Percentiles rank a stretch among this genome's conserved stretches.
phyloP scores from a whole-genome alignment of 2,329 filamentous ascomycete species.

The Neofusicoccum laricinum region DNA sequence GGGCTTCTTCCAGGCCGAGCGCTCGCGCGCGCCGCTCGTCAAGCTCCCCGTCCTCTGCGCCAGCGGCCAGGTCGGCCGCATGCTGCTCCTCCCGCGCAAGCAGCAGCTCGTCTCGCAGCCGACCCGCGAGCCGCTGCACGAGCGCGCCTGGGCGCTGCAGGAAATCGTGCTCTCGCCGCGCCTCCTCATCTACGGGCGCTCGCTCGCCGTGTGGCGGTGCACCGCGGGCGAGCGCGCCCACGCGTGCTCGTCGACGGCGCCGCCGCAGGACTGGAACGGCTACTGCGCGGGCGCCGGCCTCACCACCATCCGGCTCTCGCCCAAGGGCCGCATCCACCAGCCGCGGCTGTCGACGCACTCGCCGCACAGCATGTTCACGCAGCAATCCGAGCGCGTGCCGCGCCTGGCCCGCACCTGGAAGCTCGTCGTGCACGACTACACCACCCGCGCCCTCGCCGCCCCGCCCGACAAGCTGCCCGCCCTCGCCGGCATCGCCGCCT shows the following conservation, averaged over 20 bases:
- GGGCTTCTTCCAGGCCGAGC: constrained; percentile 3
- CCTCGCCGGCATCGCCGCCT: constrained; percentile 14
- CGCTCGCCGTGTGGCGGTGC: constrained; percentile 7
- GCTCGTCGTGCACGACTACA: constrained; percentile 17
- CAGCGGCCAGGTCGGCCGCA: not conserved
- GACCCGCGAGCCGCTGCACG: constrained; percentile 1
- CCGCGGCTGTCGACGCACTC: constrained; percentile 5
- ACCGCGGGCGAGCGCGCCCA: not conserved
- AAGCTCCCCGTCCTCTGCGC: not conserved
- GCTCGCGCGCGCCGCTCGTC: not conserved
- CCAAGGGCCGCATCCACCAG: constrained; percentile 7
- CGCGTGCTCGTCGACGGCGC: not conserved
- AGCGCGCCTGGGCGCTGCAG: constrained; percentile 16
- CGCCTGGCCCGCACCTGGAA: constrained; percentile 15
- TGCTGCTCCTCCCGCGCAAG: not conserved
- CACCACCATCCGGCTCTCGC: constrained; percentile 11
- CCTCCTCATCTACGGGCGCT: constrained; percentile 14
- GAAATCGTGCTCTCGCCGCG: constrained; percentile 13
- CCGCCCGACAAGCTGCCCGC: constrained; percentile 16
- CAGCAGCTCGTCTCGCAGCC: not conserved
- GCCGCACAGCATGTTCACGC: not conserved
- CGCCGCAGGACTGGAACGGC: constrained; percentile 10
- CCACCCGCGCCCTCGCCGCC: not conserved
- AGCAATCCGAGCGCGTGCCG: constrained; percentile 2
- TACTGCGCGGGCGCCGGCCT: constrained; percentile 16